Base-by-base conservation (phyloP, 2,329 filamentous ascomycete genomes). In the Cladosporium sp. region DNA sequence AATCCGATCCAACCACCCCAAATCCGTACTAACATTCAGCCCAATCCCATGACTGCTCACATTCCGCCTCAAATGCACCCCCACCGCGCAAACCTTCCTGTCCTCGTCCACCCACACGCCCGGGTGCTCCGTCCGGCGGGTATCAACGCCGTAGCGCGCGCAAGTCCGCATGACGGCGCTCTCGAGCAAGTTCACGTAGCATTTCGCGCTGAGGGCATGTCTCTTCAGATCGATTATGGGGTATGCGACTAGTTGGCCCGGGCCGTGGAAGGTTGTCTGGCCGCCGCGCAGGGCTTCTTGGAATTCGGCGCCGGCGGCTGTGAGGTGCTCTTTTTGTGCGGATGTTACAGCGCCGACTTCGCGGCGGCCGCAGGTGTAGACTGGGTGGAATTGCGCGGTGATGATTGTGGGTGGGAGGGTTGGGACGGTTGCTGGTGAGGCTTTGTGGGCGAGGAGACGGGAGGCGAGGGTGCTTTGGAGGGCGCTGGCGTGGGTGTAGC, bases 191-290 rank as follows among this genome's bases (percentile, higher is more conserved):
- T 87, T 85, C 6, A 96, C 90, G 79, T 96, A 97, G 68, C 86
- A 87, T 21, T 92, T 83, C 14, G 95, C 90, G 4, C 86, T 88
- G 24, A 95, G 81, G 0, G 81, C 80, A 70, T 92, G 86, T 12
- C 86, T 83, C 64, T 87, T 87, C 65, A 98, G 84, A 77, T 97
- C 92, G n/a, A 96, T 77, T 60, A 97, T 87, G 3, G 94, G 92
- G 82, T 96, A 99, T n/a, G 93, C 87, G 41, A 97, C 91, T 59
- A 96, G 80, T 77, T 99, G 95, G 0, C 94, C 94, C 0, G 94
- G 95, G 0, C 94, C 95, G 77, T 99, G 95, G 81, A 97, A 98
- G 2, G 95, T 98, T 0, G 92, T 93, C 70, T 96, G 88, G 0
- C 95, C 95, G 68, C 95, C 95, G 64, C 95, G 88, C n/a, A 88